Evolutionary conservation across 2,329 filamentous ascomycete genomes (phyloP).

Genomic region (Penicillium oxalicum): DNA sequence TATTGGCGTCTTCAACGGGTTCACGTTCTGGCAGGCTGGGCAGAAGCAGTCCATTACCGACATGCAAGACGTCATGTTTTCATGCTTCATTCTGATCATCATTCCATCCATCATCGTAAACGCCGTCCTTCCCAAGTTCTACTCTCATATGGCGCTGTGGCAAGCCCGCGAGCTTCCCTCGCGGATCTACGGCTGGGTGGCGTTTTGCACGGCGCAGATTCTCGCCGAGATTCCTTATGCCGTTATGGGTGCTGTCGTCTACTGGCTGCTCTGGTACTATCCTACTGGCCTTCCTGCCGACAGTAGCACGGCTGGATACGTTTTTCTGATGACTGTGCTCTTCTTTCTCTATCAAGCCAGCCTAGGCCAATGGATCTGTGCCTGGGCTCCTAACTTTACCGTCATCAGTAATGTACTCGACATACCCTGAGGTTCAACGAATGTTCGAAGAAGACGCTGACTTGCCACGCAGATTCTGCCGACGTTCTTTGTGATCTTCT

Average conservation of each 20-base stretch:
- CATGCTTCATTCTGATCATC: conserved; percentile 58
- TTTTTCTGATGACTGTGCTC: conserved; percentile 70
- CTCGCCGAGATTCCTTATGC: conserved; percentile 67
- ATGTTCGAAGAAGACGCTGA: no score
- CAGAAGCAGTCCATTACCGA: conserved; percentile 56
- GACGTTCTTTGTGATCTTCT: conserved; percentile 75
- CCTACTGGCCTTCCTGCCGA: conserved; percentile 64
- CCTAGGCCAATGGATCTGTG: conserved; percentile 81
- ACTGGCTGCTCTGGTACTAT: conserved; percentile 73
- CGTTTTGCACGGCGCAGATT: conserved; percentile 68
- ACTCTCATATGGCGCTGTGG: conserved; percentile 65
- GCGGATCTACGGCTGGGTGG: conserved; percentile 70
- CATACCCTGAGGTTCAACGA: no score
- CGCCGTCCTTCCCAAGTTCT: conserved; percentile 70
- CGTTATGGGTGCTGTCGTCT: conserved; percentile 58
- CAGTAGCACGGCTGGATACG: conserved; percentile 62
- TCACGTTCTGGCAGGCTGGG: conserved; percentile 70
- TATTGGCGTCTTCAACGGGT: conserved; percentile 71
- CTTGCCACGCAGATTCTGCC: no score
- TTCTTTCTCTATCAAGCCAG: conserved; percentile 70
- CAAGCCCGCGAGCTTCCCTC: conserved; percentile 66
- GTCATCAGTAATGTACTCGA: conserved; percentile 71
- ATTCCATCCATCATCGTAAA: conserved; percentile 69
- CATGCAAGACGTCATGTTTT: conserved; percentile 77
- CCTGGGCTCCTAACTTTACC: conserved; percentile 72